Conservation (phyloP, 2,329 filamentous ascomycete genomes). For the Pleurostoma richardsiae region DNA sequence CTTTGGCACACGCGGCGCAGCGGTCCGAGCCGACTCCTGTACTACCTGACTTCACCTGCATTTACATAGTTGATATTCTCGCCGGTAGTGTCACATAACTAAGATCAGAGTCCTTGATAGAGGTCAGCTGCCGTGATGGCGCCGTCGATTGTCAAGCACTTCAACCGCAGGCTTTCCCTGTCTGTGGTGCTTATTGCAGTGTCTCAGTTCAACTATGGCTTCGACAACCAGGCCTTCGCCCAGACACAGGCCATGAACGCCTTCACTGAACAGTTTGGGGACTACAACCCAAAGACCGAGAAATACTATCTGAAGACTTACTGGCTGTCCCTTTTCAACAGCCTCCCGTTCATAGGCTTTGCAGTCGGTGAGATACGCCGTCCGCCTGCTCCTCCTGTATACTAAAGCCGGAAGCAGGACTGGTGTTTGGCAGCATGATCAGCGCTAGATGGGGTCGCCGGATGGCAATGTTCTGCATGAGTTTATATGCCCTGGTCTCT, state of each 20-base stretch:
- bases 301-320: slow-evolving; percentile 18
- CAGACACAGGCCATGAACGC: slow-evolving; percentile 29
- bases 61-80: no score
- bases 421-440: slow-evolving; percentile 20
- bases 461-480: slow-evolving; percentile 29
- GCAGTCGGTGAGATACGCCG: slow-evolving; percentile 9
- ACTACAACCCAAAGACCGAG: slow-evolving; percentile 13
- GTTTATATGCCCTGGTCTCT: slow-evolving; percentile 22
- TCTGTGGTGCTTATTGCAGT: slow-evolving; percentile 19
- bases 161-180: background rate
- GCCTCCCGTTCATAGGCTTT: slow-evolving; percentile 24
- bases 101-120: no score
- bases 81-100: no score
- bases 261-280: slow-evolving; percentile 26
- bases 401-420: slow-evolving; percentile 9
- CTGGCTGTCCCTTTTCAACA: slow-evolving; percentile 27
- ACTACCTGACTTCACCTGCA: no score
- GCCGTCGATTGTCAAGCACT: slow-evolving; percentile 7
- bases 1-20: no score
- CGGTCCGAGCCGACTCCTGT: no score
- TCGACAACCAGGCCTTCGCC: slow-evolving; percentile 26
- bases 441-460: slow-evolving; percentile 24
- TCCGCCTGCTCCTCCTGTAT: background rate
- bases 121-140: background rate
- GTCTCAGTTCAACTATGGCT: slow-evolving; percentile 30